Conservation (phyloP, 345 rosid species). For the rapeseed (Brassica napus) region DNA sequence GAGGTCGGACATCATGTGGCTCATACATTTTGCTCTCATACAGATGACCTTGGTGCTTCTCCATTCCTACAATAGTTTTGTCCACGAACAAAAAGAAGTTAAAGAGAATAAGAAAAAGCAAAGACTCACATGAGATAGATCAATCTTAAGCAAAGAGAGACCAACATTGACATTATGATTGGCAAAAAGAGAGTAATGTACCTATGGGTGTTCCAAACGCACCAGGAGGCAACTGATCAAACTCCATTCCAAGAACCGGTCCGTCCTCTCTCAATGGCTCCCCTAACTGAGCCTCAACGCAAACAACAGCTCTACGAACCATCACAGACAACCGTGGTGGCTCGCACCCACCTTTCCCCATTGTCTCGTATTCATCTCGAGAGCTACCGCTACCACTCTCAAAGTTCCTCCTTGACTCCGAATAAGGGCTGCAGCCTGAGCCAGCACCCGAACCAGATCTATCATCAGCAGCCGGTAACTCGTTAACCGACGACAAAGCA, state of each 20-base stretch:
- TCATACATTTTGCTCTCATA: slow-evolving; percentile 68
- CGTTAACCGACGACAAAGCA: slow-evolving; percentile 52
- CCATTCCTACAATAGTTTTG: slow-evolving; percentile 50
- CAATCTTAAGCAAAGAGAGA: neutral
- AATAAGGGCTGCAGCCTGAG: slow-evolving; percentile 70
- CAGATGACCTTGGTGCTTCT: slow-evolving; percentile 47
- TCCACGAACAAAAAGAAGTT: slow-evolving; percentile 21
- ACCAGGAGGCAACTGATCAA: slow-evolving; percentile 95
- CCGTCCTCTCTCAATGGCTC: slow-evolving; percentile 97
- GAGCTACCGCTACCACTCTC: slow-evolving; percentile 41
- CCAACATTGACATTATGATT: neutral
- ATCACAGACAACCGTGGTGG: slow-evolving; percentile 67
- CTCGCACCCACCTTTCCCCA: slow-evolving; percentile 55
- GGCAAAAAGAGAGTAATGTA: slow-evolving; percentile 35
- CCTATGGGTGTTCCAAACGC: slow-evolving; percentile 90
- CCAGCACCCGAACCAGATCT: slow-evolving; percentile 58
- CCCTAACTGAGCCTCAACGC: slow-evolving; percentile 97
- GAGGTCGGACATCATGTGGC: slow-evolving; percentile 51
- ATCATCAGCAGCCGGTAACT: slow-evolving; percentile 37
- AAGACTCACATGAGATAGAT: neutral
- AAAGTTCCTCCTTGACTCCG: slow-evolving; percentile 47
- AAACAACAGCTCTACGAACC: slow-evolving; percentile 87
- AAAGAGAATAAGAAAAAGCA: neutral
- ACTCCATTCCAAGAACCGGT: slow-evolving; percentile 93
- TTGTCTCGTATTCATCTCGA: slow-evolving; percentile 51